Percentiles rank a stretch among this genome's conserved stretches.
Evolutionary conservation across 1,284 basidiomycete species (phyloP).

Genomic region (Rhodotorula sp.): DNA sequence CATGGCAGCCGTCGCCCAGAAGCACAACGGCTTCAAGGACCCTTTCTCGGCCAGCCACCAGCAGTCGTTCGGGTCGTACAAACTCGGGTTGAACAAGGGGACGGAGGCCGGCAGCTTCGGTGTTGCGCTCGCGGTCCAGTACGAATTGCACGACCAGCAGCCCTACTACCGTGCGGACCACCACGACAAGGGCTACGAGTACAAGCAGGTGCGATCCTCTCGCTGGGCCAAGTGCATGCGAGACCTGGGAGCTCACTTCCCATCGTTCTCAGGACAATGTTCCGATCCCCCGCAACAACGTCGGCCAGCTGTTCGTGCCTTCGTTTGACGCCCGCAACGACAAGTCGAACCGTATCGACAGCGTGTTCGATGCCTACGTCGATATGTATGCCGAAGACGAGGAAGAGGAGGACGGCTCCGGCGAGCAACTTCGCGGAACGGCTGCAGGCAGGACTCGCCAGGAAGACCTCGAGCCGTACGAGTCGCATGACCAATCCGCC

Average conservation of each 20-base stretch:
- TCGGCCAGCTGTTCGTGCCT: background rate
- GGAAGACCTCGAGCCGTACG: background rate
- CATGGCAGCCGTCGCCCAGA: background rate
- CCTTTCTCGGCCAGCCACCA: background rate
- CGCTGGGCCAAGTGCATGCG: too few species aligned
- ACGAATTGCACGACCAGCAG: slow-evolving; percentile 5
- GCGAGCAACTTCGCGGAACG: background rate
- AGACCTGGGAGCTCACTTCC: background rate
- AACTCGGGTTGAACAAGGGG: background rate
- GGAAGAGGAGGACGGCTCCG: background rate
- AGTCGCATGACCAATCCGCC: background rate
- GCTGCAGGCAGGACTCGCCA: background rate
- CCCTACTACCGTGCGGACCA: background rate
- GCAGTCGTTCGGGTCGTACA: background rate
- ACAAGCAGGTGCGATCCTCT: background rate
- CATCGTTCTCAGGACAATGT: slow-evolving; percentile 9
- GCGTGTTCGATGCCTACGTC: slow-evolving; percentile 31
- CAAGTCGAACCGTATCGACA: slow-evolving; percentile 18
- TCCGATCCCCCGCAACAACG: slow-evolving; percentile 16
- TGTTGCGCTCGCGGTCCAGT: slow-evolving; percentile 2
- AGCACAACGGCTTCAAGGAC: background rate
- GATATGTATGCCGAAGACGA: slow-evolving; percentile 29
- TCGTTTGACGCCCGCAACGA: background rate
- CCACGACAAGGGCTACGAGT: slow-evolving; percentile 11
- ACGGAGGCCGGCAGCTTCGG: too few species aligned